Evolutionary conservation across 1,284 basidiomycete species (phyloP).

Genomic region (Pascua guehoae): DNA sequence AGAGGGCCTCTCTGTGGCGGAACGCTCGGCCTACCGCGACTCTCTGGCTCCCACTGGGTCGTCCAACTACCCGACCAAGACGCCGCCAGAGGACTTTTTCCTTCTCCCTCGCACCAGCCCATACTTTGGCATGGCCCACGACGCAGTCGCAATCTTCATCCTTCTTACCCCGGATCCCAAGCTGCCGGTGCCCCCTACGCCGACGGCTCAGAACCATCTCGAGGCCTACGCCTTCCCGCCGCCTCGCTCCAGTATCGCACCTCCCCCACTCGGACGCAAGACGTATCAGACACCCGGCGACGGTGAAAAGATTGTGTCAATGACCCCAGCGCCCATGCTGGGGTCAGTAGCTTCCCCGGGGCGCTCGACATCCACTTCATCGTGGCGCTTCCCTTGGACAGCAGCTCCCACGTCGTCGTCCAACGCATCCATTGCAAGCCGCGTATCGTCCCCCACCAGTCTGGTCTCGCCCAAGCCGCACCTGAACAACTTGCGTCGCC

Average conservation of each 20-base stretch:
- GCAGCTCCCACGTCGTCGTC: constrained; percentile 2
- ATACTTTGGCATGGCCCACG: constrained; percentile 65
- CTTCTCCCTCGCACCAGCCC: constrained; percentile 68
- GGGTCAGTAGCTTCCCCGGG: neutral
- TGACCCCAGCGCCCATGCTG: neutral
- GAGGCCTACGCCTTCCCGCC: constrained; percentile 53
- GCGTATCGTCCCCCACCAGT: neutral
- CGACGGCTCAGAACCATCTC: constrained; percentile 41
- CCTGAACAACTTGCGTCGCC: constrained; percentile 11
- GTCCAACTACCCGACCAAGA: constrained; percentile 61
- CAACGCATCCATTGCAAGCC: neutral
- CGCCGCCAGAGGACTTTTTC: constrained; percentile 71
- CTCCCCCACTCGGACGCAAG: constrained; percentile 43
- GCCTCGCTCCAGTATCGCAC: constrained; percentile 32
- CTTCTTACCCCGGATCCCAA: constrained; percentile 43
- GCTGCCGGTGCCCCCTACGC: constrained; percentile 33
- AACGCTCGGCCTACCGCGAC: constrained; percentile 63
- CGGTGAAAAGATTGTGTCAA: constrained; percentile 27
- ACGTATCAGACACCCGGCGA: constrained; percentile 44
- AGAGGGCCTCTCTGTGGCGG: constrained; percentile 54
- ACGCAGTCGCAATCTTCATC: constrained; percentile 64
- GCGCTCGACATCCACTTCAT: constrained; percentile 7
- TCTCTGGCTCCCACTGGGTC: constrained; percentile 60
- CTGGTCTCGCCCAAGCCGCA: neutral
- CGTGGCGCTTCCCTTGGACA: constrained; percentile 46